A percentile compares a stretch with the other conserved stretches of the same genome.
Conservation (phyloP, 2,329 filamentous ascomycete genomes). For the Fusarium circinatum region DNA sequence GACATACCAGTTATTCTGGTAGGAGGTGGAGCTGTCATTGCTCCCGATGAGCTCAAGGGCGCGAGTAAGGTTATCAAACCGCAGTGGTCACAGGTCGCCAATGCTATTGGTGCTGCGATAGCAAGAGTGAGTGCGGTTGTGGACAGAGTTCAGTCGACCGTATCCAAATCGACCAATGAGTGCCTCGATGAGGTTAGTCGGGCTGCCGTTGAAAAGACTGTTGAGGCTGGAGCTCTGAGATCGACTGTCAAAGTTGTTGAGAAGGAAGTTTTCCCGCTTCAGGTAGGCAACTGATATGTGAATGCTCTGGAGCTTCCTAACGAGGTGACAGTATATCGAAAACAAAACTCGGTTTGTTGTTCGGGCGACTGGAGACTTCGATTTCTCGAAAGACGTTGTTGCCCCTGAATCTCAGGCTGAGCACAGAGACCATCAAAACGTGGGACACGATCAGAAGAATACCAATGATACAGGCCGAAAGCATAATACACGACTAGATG, state of each 20-base stretch:
- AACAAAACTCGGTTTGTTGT: constrained; percentile 68
- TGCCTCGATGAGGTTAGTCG: constrained; percentile 52
- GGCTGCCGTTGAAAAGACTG: constrained; percentile 56
- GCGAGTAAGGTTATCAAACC: constrained; percentile 67
- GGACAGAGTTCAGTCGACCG: constrained; percentile 62
- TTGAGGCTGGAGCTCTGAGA: constrained; percentile 57
- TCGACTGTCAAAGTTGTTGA: constrained; percentile 61
- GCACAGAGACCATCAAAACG: constrained; percentile 14
- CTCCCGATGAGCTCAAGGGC: constrained; percentile 64
- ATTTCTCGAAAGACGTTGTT: constrained; percentile 47
- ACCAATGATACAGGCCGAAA: neutral
- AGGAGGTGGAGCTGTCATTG: constrained; percentile 70
- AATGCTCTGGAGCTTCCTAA: neutral
- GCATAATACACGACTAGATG: neutral
- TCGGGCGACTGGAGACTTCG: constrained; percentile 68
- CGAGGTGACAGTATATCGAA: constrained; percentile 55
- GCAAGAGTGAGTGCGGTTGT: constrained; percentile 66
- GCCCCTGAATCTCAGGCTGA: constrained; percentile 1
- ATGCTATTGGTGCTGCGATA: constrained; percentile 72
- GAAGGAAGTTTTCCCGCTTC: constrained; percentile 64
- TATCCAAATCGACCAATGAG: constrained; percentile 51
- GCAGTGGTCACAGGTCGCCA: constrained; percentile 68
- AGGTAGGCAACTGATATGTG: constrained; percentile 46
- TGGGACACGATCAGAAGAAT: constrained; percentile 36
- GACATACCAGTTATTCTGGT: constrained; percentile 70